Conservation (phyloP, 306 rosid genomes). For the Medicago lupulina region DNA sequence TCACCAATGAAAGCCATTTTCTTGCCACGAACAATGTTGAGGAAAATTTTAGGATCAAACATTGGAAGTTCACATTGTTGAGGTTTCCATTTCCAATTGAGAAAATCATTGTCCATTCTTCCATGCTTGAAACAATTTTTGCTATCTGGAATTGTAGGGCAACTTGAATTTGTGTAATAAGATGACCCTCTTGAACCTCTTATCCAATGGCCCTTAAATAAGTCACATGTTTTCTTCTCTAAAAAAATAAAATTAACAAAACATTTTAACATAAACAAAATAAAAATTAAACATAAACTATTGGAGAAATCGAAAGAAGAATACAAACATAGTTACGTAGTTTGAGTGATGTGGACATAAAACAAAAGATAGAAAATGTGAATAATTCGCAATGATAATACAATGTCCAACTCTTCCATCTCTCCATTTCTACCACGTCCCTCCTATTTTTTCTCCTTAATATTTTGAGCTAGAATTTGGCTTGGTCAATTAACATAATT, state of each 20-base stretch:
- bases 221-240: conserved; percentile 63
- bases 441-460: conserved; percentile 7
- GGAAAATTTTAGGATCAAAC: conserved; percentile 62
- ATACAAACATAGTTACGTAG: neutral
- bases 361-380: neutral
- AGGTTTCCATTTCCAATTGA: conserved; percentile 96
- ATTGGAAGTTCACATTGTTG: conserved; percentile 66
- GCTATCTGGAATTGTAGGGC: conserved; percentile 70
- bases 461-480: neutral
- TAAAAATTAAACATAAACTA: neutral
- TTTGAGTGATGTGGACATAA: neutral
- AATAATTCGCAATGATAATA: neutral
- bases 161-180: conserved; percentile 75
- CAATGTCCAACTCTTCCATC: neutral
- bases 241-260: conserved; percentile 18
- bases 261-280: neutral
- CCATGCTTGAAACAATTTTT: conserved; percentile 87
- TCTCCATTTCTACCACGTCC: too few relatives aligned
- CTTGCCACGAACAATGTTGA: conserved; percentile 66
- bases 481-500: neutral
- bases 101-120: conserved; percentile 65
- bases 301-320: neutral
- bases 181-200: conserved; percentile 43
- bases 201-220: conserved; percentile 78
- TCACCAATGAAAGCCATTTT: conserved; percentile 88